Evolutionary conservation across 2,329 filamentous ascomycete genomes (phyloP), one percentile per base, ranked within the genome.

Genomic region (Stachybotrys chlorohalonatus): DNA sequence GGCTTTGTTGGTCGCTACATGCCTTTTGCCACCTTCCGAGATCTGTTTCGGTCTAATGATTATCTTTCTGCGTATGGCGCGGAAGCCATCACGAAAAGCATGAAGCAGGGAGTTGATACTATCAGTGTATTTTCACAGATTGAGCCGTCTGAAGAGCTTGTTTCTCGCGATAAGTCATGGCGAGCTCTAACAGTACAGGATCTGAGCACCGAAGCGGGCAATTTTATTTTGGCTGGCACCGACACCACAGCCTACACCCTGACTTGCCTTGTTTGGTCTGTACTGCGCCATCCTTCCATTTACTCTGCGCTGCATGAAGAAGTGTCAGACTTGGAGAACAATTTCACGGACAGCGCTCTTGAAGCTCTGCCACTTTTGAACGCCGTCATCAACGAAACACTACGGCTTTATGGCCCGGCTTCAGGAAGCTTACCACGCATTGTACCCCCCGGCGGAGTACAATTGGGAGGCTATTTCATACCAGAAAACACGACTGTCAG

Each of bases 221-320:
- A 45, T 32, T 52, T 52, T 4, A 52, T 52, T 24, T 32, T 52
- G 24, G 50, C 50, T 9, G 50, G 50, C 6, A 52, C 50, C 9
- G 50, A 52, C 45, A 52, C 50, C 17, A 52, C 50, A 24, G 50
- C 32, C 31, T 52, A n/a, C 39, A 52, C 32, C 39, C 50, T 52
- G 11, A 45, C 50, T 42, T 52, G 50, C 31, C 36, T 52, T 15
- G 31, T 52, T 5, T 52, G 50, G 50, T 31, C 50, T 45, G 50
- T 52, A n/a, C n/a, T 52, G 17, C 31, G 50, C 50, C 31, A 52
- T 7, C 36, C 50, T 15, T 7, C 7, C 16, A 11, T 52, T 3
- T 32, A 52, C n/a, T 16, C 31, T 30, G 36, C 36, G 6, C n/a
- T 52, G 11, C 31, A 52, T 11, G 50, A 52, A 45, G 50, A 52